Conservation (phyloP, 495 filamentous ascomycete genomes). For the Penicillium antarcticum region DNA sequence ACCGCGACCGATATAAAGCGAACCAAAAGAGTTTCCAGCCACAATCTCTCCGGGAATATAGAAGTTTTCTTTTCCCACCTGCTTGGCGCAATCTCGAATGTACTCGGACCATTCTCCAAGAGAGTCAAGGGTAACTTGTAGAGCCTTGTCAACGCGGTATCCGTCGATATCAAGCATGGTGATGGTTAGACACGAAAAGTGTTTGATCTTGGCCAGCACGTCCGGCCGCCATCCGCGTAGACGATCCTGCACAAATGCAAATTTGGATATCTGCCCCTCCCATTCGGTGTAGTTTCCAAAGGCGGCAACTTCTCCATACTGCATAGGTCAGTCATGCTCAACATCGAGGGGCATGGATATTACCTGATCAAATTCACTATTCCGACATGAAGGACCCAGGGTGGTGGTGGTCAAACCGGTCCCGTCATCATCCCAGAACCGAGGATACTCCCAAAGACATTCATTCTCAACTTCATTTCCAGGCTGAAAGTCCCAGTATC, state of each 20-base stretch:
- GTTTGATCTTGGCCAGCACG: conserved; percentile 33
- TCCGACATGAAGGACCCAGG: conserved; percentile 12
- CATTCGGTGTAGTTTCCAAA: conserved; percentile 40
- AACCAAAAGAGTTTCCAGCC: conserved; percentile 30
- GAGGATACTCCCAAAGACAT: conserved; percentile 6
- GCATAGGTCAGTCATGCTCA: conserved; percentile 3
- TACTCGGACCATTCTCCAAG: conserved; percentile 40
- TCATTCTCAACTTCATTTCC: conserved; percentile 17
- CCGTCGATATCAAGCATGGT: conserved; percentile 48
- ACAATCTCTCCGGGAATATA: conserved; percentile 48
- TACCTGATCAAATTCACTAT: conserved; percentile 24
- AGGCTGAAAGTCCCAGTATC: conserved; percentile 39
- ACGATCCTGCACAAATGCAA: conserved; percentile 39
- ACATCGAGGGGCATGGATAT: not conserved
- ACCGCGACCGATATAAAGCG: conserved; percentile 36
- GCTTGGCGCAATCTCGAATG: conserved; percentile 38
- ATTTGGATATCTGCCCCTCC: conserved; percentile 34
- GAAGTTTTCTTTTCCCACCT: conserved; percentile 45
- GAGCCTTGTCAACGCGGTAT: conserved; percentile 47
- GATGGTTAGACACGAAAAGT: conserved; percentile 37
- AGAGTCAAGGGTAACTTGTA: conserved; percentile 45
- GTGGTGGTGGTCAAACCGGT: conserved; percentile 5
- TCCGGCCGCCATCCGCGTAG: conserved; percentile 37
- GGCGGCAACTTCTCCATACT: conserved; percentile 35
- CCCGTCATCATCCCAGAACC: conserved; percentile 3